Conservation (phyloP, 257 asterid species). For the Primulina huaijiensis region DNA sequence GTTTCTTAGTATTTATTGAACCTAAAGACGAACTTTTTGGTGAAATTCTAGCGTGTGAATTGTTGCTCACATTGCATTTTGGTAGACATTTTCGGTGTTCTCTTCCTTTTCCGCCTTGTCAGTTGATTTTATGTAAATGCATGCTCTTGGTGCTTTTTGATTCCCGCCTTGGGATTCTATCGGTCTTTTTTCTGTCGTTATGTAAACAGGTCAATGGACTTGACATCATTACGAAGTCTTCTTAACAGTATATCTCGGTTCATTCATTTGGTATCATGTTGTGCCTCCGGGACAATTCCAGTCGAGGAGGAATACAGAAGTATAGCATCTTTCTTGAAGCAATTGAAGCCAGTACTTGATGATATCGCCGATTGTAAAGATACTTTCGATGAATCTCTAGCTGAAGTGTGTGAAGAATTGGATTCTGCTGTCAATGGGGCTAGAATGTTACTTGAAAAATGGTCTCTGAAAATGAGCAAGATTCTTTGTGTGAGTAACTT, state of each 20-base stretch:
- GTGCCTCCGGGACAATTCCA: conserved; percentile 55
- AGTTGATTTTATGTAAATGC: neutral
- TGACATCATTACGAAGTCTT: conserved; percentile 70
- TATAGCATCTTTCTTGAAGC: conserved; percentile 57
- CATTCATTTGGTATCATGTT: conserved; percentile 75
- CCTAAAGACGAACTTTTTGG: neutral
- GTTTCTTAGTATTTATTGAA: neutral
- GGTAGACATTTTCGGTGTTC: neutral
- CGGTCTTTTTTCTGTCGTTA: conserved; percentile 10
- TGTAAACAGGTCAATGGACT: conserved; percentile 69
- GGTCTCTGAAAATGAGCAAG: conserved; percentile 93
- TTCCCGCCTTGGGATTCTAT: conserved; percentile 4
- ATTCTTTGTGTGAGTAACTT: conserved; percentile 68
- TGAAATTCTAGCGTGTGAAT: neutral
- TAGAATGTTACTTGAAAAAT: conserved; percentile 81
- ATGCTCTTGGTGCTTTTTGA: neutral
- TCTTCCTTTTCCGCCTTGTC: neutral
- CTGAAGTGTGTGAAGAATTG: conserved; percentile 66
- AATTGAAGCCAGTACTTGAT: conserved; percentile 71
- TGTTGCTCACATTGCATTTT: neutral
- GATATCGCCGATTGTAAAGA: conserved; percentile 42
- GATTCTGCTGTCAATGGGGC: conserved; percentile 78
- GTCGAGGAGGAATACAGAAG: conserved; percentile 58
- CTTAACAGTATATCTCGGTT: conserved; percentile 83
- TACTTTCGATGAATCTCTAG: conserved; percentile 46